Evolutionary conservation across 2,329 filamentous ascomycete genomes (phyloP), one percentile per base, ranked within the genome.

Genomic region (Pestalotiopsis sp.): DNA sequence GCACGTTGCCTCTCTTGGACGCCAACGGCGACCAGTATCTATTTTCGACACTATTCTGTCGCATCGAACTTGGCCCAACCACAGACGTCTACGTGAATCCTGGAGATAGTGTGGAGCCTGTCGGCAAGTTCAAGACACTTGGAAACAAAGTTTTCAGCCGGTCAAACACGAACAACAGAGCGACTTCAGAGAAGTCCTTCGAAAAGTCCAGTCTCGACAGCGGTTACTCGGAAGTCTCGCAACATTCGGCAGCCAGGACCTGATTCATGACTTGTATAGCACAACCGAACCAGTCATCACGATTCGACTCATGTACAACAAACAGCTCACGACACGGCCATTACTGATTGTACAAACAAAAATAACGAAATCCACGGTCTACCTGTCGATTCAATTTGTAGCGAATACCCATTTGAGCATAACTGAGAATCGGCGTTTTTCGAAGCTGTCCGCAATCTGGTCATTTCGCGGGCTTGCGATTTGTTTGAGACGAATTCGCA

Each of bases 1-100:
- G 95, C 70, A 97, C 97, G 70, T 85, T 98, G 66, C 96, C 95
- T 12, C 86, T 99, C 17, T 92, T 94, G 79, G 95, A 98, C 81
- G 88, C 90, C 67, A 93, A 94, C 71, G 96, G 95, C 70, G 95
- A 98, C 74, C 93, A 95, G 74, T 98, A 97, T 78, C 87, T 98
- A 58, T 98, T 98, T 81, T 97, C 96, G 2, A 97, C 94, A 12
- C 85, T 99, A 17, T 97, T 98, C 80, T 97, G 95, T 83, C 91
- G 91, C 76, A 93, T 98, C 81, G 90, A 90, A 73, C 92, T 88
- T 38, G 85, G 87, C 52, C 83, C 85, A 14, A 82, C 87, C 49
- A 87, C 86, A 60, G 88, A 86, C 70, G 84, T 88, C 71, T 87
- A 89, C 72, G 82, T 91, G 60, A 81, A 84, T 71, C 76, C 83